A percentile compares a stretch with the other conserved stretches of the same genome.
phyloP scores from a whole-genome alignment of 805 yeast genomes.

The Cyberlindnera galapagoensis region DNA sequence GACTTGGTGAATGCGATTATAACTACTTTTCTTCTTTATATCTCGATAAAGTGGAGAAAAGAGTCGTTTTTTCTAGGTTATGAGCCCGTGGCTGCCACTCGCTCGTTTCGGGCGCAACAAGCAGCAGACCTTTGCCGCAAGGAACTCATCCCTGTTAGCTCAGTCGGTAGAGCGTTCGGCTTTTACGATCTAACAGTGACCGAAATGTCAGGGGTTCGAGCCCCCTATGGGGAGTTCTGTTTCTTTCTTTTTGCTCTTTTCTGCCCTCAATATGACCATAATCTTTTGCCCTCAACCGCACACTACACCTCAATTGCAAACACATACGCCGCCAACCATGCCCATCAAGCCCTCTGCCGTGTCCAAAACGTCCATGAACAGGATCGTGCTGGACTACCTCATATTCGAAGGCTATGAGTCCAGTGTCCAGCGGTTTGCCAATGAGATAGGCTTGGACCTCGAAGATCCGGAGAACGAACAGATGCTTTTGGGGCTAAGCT shows the following conservation, averaged over 20 bases:
- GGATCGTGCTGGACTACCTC: constrained; percentile 62
- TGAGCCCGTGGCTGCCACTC: no score
- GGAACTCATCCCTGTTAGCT: constrained; percentile 28
- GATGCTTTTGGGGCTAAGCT: constrained; percentile 35
- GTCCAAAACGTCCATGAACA: constrained; percentile 11
- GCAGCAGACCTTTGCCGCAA: no score
- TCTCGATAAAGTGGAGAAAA: no score
- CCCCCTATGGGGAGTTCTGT: constrained; percentile 27
- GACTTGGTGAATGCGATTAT: no score
- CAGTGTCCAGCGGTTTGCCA: constrained; percentile 42
- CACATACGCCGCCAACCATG: no score
- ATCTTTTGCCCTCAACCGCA: no score
- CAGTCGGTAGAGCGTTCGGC: constrained; percentile 28
- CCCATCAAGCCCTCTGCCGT: constrained; percentile 1
- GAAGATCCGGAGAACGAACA: constrained; percentile 15
- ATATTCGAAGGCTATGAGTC: constrained; percentile 72
- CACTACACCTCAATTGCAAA: no score
- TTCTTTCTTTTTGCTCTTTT: constrained; percentile 12
- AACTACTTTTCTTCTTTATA: no score
- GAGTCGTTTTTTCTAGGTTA: no score
- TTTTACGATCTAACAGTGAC: constrained; percentile 23
- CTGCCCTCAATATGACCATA: no score
- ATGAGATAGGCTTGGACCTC: constrained; percentile 24
- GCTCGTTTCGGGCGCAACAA: no score
- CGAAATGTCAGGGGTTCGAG: constrained; percentile 28